These are phyloP conservation scores for Leccinellum albellum DNA, from an alignment of 768 basidiomycete genomes.

Conservation along the genomic window DNA sequence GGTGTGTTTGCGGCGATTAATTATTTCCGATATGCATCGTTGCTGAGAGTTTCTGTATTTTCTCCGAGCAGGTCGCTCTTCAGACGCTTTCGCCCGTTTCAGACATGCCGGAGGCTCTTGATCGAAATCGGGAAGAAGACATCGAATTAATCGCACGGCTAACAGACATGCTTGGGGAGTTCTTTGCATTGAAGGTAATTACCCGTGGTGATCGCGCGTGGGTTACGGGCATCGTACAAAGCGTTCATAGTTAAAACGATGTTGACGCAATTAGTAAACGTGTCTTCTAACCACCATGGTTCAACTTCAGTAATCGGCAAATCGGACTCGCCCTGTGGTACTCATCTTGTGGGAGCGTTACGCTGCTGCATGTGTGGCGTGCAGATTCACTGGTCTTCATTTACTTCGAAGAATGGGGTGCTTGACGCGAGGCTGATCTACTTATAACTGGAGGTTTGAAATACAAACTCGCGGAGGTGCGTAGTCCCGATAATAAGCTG, in stretches of 20 bases:
- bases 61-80: conserved; percentile 51
- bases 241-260: conserved; percentile 17
- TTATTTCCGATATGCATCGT: neutral
- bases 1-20: conserved; percentile 36
- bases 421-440: neutral
- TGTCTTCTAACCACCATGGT: neutral
- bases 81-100: conserved; percentile 55
- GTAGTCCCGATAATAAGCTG: neutral
- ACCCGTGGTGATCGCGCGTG: conserved; percentile 53
- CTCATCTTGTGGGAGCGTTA: neutral
- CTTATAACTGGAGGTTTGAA: neutral
- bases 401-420: neutral
- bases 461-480: neutral
- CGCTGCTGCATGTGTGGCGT: neutral
- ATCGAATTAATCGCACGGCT: conserved; percentile 43
- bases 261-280: neutral
- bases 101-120: conserved; percentile 55
- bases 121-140: conserved; percentile 48
- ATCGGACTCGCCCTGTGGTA: neutral
- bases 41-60: neutral
- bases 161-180: conserved; percentile 53
- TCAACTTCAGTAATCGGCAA: neutral
- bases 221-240: conserved; percentile 55
- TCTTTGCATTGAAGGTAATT: conserved; percentile 53
- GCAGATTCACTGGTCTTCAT: neutral